Conservation (phyloP, 139 green algal genomes). For the Chlorella sp. region DNA sequence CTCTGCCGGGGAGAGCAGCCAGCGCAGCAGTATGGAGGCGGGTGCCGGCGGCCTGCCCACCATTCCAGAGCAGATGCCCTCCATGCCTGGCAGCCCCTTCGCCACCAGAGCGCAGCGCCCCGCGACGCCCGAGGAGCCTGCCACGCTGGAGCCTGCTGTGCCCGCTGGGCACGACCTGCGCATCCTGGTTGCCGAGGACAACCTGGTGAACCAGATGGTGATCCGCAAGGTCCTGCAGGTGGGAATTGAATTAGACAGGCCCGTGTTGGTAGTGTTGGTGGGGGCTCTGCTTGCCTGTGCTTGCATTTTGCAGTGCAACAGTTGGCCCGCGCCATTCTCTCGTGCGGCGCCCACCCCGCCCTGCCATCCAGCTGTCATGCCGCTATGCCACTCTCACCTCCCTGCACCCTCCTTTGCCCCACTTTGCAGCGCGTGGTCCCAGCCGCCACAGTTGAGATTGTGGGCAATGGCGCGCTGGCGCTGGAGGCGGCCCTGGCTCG, state of each 20-base stretch:
- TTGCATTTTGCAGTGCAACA: too few relatives aligned
- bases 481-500: conserved; percentile 31
- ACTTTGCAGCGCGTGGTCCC: conserved; percentile 61
- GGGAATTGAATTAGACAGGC: too few relatives aligned
- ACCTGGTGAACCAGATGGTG: conserved; percentile 77
- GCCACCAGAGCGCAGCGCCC: too few relatives aligned
- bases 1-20: conserved; percentile 1
- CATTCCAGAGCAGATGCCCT: background rate
- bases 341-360: too few relatives aligned
- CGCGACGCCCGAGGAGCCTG: background rate
- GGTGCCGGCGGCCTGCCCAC: background rate
- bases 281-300: too few relatives aligned
- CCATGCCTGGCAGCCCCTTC: too few relatives aligned
- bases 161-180: conserved; percentile 34
- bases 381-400: background rate
- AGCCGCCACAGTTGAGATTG: conserved; percentile 57
- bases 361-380: too few relatives aligned
- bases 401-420: background rate
- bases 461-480: conserved; percentile 68
- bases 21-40: conserved; percentile 9
- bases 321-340: too few relatives aligned
- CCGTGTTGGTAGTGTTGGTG: too few relatives aligned
- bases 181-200: conserved; percentile 83
- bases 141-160: background rate
- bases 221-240: conserved; percentile 57